These are phyloP conservation scores for Ceratobasidium sp. DNA, from an alignment of 1,284 basidiomycete species.

Conservation along the genomic window DNA sequence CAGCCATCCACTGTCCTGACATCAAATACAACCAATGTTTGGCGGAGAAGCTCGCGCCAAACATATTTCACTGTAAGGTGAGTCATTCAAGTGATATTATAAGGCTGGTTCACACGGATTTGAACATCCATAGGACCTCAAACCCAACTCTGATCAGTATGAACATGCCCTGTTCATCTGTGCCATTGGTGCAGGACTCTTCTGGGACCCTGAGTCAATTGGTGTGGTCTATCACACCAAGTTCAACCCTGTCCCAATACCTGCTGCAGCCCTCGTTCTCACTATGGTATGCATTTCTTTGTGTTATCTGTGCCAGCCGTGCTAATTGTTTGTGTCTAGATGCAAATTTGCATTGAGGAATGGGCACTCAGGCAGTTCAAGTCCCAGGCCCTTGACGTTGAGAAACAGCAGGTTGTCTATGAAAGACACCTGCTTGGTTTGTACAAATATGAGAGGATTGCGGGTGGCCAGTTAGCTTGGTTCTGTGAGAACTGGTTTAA, in stretches of 20 bases:
- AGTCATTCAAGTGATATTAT: not conserved
- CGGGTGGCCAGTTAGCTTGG: not conserved
- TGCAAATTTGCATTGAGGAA: conserved; percentile 14
- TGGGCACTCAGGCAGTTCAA: not conserved
- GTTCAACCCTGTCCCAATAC: conserved; percentile 6
- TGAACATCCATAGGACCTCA: not conserved
- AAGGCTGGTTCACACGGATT: not conserved
- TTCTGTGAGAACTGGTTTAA: not conserved
- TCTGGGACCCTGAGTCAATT: conserved; percentile 11
- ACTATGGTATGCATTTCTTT: conserved; percentile 9
- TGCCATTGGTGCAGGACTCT: conserved; percentile 13
- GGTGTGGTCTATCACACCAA: not conserved
- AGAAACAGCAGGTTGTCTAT: conserved; percentile 1
- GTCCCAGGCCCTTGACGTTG: not conserved
- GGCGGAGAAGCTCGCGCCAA: conserved; percentile 1
- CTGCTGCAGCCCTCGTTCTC: conserved; percentile 2
- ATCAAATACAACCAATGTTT: conserved; percentile 15
- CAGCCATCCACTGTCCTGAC: not conserved
- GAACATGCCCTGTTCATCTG: conserved; percentile 14
- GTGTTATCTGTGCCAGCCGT: not conserved
- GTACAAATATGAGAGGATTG: not conserved
- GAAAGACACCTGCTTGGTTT: conserved; percentile 10
- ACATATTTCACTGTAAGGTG: conserved; percentile 7
- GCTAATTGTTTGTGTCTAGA: not conserved
- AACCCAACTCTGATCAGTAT: not conserved